Evolutionary conservation across 2,329 filamentous ascomycete species (phyloP).

Genomic region (Aspergillus pseudoterreus): DNA sequence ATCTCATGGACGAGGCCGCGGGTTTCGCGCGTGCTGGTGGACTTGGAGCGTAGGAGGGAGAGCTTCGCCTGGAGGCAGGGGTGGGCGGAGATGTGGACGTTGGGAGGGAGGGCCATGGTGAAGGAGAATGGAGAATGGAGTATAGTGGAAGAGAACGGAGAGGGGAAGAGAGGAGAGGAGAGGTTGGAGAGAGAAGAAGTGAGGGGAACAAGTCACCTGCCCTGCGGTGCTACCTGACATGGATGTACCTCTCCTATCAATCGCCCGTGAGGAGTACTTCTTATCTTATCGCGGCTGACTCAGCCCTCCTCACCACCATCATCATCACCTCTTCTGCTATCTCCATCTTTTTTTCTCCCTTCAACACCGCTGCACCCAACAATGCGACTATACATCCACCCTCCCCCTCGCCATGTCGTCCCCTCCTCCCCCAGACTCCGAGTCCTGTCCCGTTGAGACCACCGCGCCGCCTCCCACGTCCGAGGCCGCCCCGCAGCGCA

Average conservation of each 20-base stretch:
- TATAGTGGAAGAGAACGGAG: neutral
- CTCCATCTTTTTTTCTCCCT: neutral
- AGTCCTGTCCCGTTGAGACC: constrained; percentile 15
- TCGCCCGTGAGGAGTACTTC: neutral
- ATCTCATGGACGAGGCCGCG: constrained; percentile 84
- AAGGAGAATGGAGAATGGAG: neutral
- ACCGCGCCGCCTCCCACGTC: constrained; percentile 43
- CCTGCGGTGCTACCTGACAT: neutral
- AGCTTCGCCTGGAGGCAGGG: constrained; percentile 86
- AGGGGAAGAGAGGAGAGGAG: neutral
- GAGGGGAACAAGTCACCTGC: constrained; percentile 10
- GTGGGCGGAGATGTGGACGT: constrained; percentile 74
- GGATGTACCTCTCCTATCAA: neutral
- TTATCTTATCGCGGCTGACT: neutral
- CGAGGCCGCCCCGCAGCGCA: constrained; percentile 34
- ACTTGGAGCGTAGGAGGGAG: constrained; percentile 76
- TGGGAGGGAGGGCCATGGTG: constrained; percentile 44
- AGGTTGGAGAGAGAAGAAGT: neutral
- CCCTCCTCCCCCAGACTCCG: neutral
- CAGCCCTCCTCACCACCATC: neutral
- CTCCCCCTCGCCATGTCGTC: neutral
- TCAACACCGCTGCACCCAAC: neutral
- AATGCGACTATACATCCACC: neutral
- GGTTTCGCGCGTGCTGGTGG: constrained; percentile 68
- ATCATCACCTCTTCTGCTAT: neutral